Conservation (phyloP, 768 basidiomycete species). For the Multifurca ochricompacta region DNA sequence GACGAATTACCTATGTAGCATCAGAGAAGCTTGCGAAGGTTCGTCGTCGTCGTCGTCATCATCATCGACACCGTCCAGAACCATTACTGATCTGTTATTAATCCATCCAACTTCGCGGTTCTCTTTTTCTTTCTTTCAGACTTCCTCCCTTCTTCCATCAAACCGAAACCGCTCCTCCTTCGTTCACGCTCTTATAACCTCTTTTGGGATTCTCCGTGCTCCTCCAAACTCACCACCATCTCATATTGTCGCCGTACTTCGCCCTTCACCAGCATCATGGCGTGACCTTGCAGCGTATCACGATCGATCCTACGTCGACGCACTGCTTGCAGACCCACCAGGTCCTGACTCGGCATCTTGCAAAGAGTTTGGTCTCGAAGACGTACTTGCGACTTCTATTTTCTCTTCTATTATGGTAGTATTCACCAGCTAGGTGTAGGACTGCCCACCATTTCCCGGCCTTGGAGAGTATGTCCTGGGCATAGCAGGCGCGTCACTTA, state of each 20-base stretch:
- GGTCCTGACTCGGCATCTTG: slow-evolving; percentile 18
- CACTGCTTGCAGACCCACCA: slow-evolving; percentile 3
- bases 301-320: slow-evolving; percentile 13
- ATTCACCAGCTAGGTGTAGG: slow-evolving; percentile 35
- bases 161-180: slow-evolving; percentile 25
- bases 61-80: no score
- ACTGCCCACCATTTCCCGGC: slow-evolving; percentile 71
- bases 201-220: slow-evolving; percentile 19
- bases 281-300: slow-evolving; percentile 16
- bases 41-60: no score
- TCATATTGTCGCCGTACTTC: slow-evolving; percentile 1
- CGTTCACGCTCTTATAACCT: slow-evolving; percentile 25
- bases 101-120: no score
- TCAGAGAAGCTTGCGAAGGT: slow-evolving; percentile 54
- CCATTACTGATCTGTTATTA: no score
- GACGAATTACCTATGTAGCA: slow-evolving; percentile 40
- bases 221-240: background rate
- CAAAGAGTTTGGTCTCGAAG: slow-evolving; percentile 50
- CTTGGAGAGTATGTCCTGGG: slow-evolving; percentile 62
- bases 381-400: slow-evolving; percentile 32
- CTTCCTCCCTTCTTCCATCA: slow-evolving; percentile 27
- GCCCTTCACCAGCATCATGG: slow-evolving; percentile 4
- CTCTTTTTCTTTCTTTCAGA: slow-evolving; percentile 4
- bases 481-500: slow-evolving; percentile 71
- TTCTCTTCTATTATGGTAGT: background rate